phyloP scores from a whole-genome alignment of 768 basidiomycete genomes.

The Boletus rubroflammeus region DNA sequence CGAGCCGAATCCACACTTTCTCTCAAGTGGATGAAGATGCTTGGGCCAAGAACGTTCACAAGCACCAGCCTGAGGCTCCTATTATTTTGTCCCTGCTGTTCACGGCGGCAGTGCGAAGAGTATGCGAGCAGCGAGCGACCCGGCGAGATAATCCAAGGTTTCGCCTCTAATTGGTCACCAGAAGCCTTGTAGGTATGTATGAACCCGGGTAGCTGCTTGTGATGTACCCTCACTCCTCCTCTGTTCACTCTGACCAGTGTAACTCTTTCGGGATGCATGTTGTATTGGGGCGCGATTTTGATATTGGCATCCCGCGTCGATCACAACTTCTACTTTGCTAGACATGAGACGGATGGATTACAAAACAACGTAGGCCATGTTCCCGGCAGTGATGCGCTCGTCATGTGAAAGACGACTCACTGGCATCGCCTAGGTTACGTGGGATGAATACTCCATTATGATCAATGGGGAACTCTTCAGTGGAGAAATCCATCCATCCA shows the following conservation, averaged over 20 bases:
- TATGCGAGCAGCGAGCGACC: not conserved
- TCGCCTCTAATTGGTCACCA: not conserved
- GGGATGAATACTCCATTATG: constrained; percentile 59
- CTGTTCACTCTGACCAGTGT: too few relatives aligned
- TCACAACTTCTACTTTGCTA: constrained; percentile 16
- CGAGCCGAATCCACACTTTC: too few relatives aligned
- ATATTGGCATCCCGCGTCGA: constrained; percentile 8
- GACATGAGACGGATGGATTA: constrained; percentile 11
- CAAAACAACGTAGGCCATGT: constrained; percentile 14
- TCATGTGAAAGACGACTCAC: not conserved
- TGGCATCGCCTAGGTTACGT: constrained; percentile 38
- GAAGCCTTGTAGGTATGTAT: too few relatives aligned
- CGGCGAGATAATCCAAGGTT: not conserved
- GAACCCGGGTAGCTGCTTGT: too few relatives aligned
- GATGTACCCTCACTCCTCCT: too few relatives aligned
- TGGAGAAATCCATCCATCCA: constrained; percentile 63
- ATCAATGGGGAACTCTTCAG: constrained; percentile 56
- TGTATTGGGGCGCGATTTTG: constrained; percentile 6
- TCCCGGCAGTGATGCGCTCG: not conserved
- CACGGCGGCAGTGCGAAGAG: not conserved
- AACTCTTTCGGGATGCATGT: not conserved
- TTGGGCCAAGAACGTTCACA: not conserved
- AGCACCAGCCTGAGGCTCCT: not conserved
- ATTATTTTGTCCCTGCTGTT: not conserved
- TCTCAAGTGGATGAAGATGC: too few relatives aligned